Conservation (phyloP, 2,329 filamentous ascomycete species). For the Arachnomyces sp. region DNA sequence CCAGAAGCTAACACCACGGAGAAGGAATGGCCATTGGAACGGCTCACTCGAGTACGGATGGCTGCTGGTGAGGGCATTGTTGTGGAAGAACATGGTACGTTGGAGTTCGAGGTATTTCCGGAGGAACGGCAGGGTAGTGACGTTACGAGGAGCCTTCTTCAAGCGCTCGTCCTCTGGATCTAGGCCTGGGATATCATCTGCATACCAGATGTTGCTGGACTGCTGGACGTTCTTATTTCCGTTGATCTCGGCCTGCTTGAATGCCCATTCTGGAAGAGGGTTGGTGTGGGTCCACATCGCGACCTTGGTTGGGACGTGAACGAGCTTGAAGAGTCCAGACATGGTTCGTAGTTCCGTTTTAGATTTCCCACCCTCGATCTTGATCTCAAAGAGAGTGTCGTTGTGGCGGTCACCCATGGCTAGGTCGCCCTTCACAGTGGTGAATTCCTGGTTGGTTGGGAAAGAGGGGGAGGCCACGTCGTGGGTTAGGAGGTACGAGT, state of each 20-base stretch:
- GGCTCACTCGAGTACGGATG: constrained; percentile 93
- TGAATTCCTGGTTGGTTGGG: constrained; percentile 98
- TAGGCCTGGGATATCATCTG: constrained; percentile 82
- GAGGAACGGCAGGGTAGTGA: constrained; percentile 80
- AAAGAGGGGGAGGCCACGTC: constrained; percentile 95
- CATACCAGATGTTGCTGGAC: constrained; percentile 88
- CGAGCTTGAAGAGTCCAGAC: constrained; percentile 87
- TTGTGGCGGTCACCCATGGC: constrained; percentile 67
- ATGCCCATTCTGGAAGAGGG: constrained; percentile 93
- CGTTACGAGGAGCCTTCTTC: constrained; percentile 64
- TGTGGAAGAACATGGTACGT: constrained; percentile 98
- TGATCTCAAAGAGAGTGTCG: constrained; percentile 88
- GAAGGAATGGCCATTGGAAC: constrained; percentile 95
- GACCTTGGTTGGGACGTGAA: constrained; percentile 90
- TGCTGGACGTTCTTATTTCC: constrained; percentile 92
- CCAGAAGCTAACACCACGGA: constrained; percentile 98
- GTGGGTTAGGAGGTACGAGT: constrained; percentile 81
- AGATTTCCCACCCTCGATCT: constrained; percentile 75
- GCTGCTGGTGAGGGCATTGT: constrained; percentile 93
- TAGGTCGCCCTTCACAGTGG: constrained; percentile 64
- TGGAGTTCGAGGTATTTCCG: constrained; percentile 95
- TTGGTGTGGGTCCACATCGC: constrained; percentile 98
- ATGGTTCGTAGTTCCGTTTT: constrained; percentile 81
- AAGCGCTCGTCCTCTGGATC: constrained; percentile 63
- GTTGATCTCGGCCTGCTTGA: constrained; percentile 97